Percentiles rank a stretch among this genome's conserved stretches.
Evolutionary conservation across 345 rosid species (phyloP).

Genomic region (Raphanus sativus): DNA sequence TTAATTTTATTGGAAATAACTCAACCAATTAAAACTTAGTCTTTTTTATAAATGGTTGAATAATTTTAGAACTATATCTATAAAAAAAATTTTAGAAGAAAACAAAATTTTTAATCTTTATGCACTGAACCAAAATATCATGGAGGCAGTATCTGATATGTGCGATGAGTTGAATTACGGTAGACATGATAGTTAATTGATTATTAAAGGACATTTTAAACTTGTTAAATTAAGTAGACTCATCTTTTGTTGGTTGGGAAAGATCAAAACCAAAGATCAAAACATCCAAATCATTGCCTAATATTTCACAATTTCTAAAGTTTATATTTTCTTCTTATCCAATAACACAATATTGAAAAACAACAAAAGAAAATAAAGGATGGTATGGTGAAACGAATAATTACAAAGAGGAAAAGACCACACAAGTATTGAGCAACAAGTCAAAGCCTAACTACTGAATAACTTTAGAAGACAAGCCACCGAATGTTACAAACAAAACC

Average conservation of each 20-base stretch:
- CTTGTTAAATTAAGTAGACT: neutral
- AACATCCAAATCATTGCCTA: neutral
- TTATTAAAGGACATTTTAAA: neutral
- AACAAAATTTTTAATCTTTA: too few species aligned
- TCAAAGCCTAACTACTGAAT: conserved; percentile 33
- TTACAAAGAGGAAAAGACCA: conserved; percentile 28
- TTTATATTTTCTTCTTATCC: neutral
- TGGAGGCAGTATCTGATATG: too few species aligned
- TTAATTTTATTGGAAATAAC: too few species aligned
- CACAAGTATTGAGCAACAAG: conserved; percentile 33
- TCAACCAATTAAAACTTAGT: too few species aligned
- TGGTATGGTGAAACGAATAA: conserved; percentile 10
- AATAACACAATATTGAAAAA: neutral
- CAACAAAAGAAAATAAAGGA: neutral
- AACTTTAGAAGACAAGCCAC: conserved; percentile 33
- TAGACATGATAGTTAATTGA: neutral
- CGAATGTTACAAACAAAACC: conserved; percentile 29
- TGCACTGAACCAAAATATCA: too few species aligned
- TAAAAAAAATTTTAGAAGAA: too few species aligned
- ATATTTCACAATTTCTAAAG: neutral
- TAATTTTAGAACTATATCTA: too few species aligned
- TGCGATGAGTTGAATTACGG: neutral
- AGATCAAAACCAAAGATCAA: neutral
- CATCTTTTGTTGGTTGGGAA: neutral
- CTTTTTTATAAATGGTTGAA: too few species aligned